Base-by-base conservation (phyloP, 345 rosid species). In the Citrus unshiu region DNA sequence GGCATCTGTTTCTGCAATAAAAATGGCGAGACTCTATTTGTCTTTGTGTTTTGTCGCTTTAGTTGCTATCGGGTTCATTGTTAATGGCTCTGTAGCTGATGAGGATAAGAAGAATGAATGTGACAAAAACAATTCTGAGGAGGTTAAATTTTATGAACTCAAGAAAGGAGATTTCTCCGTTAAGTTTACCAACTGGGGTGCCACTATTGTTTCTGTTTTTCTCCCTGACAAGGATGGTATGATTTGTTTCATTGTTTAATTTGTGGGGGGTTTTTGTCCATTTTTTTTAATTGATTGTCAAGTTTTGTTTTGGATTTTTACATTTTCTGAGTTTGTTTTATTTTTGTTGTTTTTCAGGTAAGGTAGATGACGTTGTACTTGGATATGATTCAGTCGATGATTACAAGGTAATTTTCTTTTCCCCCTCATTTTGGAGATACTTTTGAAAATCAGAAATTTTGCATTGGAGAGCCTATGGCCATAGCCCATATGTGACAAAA, bases 101-200 rank as follows among this genome's bases (percentile, higher is more conserved):
- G 79, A 70, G 35, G 24, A 65, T 3, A 63, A 30, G 68, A 29
- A 30, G 37, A 29, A 0, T 63, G 43, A 68, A 37, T 2, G 14
- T 10, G 72, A n/a, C 27, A 5, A 40, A 7, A 25, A 46, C 14
- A 16, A 69, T n/a, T 32, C 27, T 46, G 56, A 69, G 1, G 64
- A 85, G 58, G 70, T 91, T 40, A 90, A 88, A 27, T 58, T 86
- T 19, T 93, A 89, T 78, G 95, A 90, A 85, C 93, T 95, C 43
- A 89, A 87, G 84, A 88, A 84, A 71, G 99, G 97, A 21, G 84
- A 91, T 65, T 14, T 92, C 37, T 82, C 89, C 7, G 51, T 90
- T 37, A 90, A 89, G 63, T 77, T 95, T 37, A 91, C 98, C 78
- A 94, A 95, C 63, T 94, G 93, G 91, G 98, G 98, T 61, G 99